Evolutionary conservation across 345 rosid genomes (phyloP).

Genomic region (Chamaenerion angustifolium): DNA sequence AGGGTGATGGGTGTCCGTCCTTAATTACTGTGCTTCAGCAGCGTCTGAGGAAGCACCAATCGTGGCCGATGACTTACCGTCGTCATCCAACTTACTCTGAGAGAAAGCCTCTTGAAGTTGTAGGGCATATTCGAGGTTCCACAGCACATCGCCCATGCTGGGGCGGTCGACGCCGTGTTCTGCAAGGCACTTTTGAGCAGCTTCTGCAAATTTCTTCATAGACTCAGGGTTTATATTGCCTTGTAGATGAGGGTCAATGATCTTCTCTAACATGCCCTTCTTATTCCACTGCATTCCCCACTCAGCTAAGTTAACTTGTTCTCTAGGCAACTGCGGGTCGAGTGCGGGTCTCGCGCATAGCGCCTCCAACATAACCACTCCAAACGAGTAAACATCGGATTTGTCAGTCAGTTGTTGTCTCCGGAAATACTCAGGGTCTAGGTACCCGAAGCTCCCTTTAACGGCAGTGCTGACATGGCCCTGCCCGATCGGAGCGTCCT

Average conservation of each 20-base stretch:
- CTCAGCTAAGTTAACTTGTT: conserved; percentile 36
- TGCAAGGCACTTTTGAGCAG: conserved; percentile 29
- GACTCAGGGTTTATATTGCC: conserved; percentile 33
- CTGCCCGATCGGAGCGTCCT: conserved; percentile 29
- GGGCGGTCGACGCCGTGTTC: conserved; percentile 35
- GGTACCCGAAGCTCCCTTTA: conserved; percentile 35
- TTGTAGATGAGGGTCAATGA: conserved; percentile 25
- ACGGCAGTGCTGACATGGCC: conserved; percentile 40
- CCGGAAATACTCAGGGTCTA: conserved; percentile 35
- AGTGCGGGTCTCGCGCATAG: conserved; percentile 35
- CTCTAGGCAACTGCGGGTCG: conserved; percentile 27
- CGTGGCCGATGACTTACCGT: conserved; percentile 5
- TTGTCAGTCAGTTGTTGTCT: conserved; percentile 33
- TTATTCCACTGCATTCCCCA: conserved; percentile 45
- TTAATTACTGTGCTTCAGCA: not conserved
- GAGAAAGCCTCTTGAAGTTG: conserved; percentile 25
- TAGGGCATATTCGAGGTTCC: conserved; percentile 39
- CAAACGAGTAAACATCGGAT: conserved; percentile 35
- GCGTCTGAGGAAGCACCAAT: not conserved
- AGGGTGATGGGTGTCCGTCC: no score
- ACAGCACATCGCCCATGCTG: conserved; percentile 40
- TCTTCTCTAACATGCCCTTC: conserved; percentile 30
- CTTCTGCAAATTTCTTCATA: conserved; percentile 32
- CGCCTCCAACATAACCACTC: conserved; percentile 31
- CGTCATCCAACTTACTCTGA: conserved; percentile 11